Evolutionary conservation across 2,329 filamentous ascomycete species (phyloP).

Genomic region (Meredithiella fracta): DNA sequence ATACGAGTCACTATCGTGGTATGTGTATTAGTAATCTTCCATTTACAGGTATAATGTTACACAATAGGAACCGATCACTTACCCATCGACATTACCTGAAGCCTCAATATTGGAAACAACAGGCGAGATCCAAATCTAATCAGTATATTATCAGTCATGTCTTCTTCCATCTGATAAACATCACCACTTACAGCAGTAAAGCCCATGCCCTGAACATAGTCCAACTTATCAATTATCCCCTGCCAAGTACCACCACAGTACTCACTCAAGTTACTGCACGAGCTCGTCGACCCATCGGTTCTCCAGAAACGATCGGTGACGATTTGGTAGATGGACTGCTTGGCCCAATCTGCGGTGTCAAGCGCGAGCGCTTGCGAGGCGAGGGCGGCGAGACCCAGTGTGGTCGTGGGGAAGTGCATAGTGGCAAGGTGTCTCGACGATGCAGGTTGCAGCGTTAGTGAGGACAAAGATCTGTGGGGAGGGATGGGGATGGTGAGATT

Average conservation of each 20-base stretch:
- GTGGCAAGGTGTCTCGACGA: background rate
- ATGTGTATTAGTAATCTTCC: background rate
- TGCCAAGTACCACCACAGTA: slow-evolving; percentile 36
- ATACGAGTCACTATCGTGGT: slow-evolving; percentile 21
- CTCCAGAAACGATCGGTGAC: slow-evolving; percentile 28
- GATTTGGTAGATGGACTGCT: slow-evolving; percentile 30
- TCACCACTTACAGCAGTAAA: slow-evolving; percentile 22
- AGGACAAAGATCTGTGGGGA: background rate
- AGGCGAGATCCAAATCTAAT: slow-evolving; percentile 28
- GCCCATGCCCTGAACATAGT: slow-evolving; percentile 34
- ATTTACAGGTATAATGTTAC: background rate
- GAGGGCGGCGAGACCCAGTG: background rate
- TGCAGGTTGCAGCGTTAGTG: too few species aligned
- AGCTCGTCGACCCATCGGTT: slow-evolving; percentile 23
- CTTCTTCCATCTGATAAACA: background rate
- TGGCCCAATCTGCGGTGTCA: slow-evolving; percentile 22
- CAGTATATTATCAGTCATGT: background rate
- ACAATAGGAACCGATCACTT: background rate
- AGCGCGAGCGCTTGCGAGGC: slow-evolving; percentile 16
- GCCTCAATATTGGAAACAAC: slow-evolving; percentile 26
- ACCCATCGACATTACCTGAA: slow-evolving; percentile 17
- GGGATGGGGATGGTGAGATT: background rate
- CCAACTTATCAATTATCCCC: slow-evolving; percentile 31
- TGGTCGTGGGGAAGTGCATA: slow-evolving; percentile 6
- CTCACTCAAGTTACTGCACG: slow-evolving; percentile 18